Base-by-base conservation (phyloP, 371 early-diverging fungal species). In the Mortierella sp. region DNA sequence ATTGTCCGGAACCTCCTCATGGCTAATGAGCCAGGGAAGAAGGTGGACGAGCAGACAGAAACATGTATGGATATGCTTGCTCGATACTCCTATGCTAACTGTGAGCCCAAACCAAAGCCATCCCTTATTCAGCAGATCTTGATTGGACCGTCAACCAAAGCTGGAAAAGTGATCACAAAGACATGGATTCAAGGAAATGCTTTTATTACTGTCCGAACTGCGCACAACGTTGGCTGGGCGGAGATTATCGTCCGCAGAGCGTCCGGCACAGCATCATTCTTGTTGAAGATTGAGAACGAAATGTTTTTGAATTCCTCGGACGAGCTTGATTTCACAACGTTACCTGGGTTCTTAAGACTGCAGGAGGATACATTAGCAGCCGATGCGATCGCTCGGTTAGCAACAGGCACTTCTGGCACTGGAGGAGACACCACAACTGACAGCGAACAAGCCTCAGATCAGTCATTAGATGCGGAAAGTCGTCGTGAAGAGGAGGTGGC, bases 1-100 rank as follows among this genome's bases (percentile, higher is more conserved):
- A 95, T 97, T 43, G 87, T 95, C 26, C 89, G 92, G 37, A 89
- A 92, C 40, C 86, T 96, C n/a, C 75, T 95, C 11, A 81, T 87
- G 61, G 88, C 87, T 24, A 90, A 88, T 26, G 86, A 86, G 0
- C 68, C 68, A 8, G 39, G 71, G 5, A 75, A 70, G 26, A 71
- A 70, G 5, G 51, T 95, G 59, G 94, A 94, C 73, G 97, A 96
- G 76, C 93, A 90, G 57, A 92, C 93, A 0, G 94, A 93, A 72
- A 93, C 97, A 11, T 96, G 97, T 65, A 87, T 98, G 74, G 98
- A 98, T 73, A 95, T 97, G 95, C 85, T 98, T 24, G 89, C 96
- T 18, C 91, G 96, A 24, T 94, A 95, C 83, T 87, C 94, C 24
- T 96, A 88, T 84, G 91, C 93, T 12, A 93, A 95, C 78, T 91